Base-by-base conservation (phyloP, 805 yeast species). In the Komagataella mondaviorum region DNA sequence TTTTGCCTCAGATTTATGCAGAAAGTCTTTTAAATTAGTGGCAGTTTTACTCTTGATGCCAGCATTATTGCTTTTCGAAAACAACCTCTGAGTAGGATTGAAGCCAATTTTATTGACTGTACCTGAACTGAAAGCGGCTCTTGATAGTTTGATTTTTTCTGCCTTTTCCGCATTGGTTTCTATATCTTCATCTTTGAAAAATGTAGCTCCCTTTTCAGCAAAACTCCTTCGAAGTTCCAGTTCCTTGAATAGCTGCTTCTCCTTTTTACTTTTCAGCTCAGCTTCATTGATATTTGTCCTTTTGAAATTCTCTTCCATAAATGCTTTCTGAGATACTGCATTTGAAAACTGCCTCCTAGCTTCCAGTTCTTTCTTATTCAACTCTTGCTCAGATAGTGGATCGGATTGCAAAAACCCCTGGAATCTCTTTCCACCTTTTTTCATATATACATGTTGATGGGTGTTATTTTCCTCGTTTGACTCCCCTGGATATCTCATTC, bases 81-180 rank as follows among this genome's bases (percentile, higher is more conserved):
- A 63, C 39, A 63, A 30, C 39, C 39, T 30, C 14, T 30, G 39
- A 6, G 66, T 62, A 2, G 67, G 67, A 54, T 63, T 54, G 50
- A 63, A 63, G 2, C 67, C 67, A 23, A 63, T 63, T 22, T 55
- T 58, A 36, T 52, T 57, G 56, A 60, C 51, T 5, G 58, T 51
- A 3, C 45, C 47, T 2, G 65, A 55, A 17, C 55, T 53, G 47
- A 59, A 63, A 1, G 67, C 66, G 3, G 52, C 58, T 47, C 59
- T 60, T 47, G 64, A 55, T 18, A 62, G 60, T 45, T 56, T 55
- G 36, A 62, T 59, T 22, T 57, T 56, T 22, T 54, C 51, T 7
- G 45, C 39, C 23, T 53, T 54, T n/a, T 61, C 51, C 50, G 54
- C 54, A 53, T 50, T 60, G 46, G 60, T 46, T 46, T 63, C 59